Base-by-base conservation (phyloP, 164 flowering plant genomes). In the Magnolia changhungtana region DNA sequence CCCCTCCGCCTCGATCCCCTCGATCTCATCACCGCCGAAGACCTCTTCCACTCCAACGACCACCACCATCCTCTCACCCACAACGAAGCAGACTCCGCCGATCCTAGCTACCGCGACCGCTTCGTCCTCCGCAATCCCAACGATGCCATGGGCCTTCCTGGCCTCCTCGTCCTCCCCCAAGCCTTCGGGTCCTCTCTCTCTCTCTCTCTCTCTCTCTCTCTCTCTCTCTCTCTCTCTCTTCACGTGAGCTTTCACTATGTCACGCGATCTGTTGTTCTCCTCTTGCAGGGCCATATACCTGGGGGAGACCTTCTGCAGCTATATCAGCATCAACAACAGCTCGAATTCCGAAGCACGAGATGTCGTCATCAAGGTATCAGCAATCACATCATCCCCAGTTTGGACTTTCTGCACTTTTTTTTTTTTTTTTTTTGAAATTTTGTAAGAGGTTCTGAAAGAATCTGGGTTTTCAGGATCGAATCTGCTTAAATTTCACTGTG, bases 281-380 rank as follows among this genome's bases (percentile, higher is more conserved):
- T 65, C 18, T 68, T 64, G 72, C 86, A 95, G 98, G 79, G 96
- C 99, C 27, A 96, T 96, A 75, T 96, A 96, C 82, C 81, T 96
- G 61, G 99, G 99, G 69, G 99, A 96, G 88, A 92, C 98, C 0
- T 96, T 96, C 78, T 92, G 96, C 83, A 94, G 97, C 84, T 96
- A 96, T 74, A 86, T 96, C 51, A 96, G 99, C 75, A 90, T 96
- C 79, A 96, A 96, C 72, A 96, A 96, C 86, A 94, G 98, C 78
- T 96, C 99, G 49, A 88, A 69, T 74, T 90, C 88, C 76, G 99
- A 96, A 84, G 97, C 89, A 23, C 82, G 93, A 59, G 99, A 94
- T 10, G 80, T 96, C 73, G 69, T 81, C 13, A 91, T 96, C 74
- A 96, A 96, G 97, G 99, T 92, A n/a, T 7, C 8, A 18, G 16